Base-by-base conservation (phyloP, 1,284 basidiomycete species). In the Spongiforma sp. region DNA sequence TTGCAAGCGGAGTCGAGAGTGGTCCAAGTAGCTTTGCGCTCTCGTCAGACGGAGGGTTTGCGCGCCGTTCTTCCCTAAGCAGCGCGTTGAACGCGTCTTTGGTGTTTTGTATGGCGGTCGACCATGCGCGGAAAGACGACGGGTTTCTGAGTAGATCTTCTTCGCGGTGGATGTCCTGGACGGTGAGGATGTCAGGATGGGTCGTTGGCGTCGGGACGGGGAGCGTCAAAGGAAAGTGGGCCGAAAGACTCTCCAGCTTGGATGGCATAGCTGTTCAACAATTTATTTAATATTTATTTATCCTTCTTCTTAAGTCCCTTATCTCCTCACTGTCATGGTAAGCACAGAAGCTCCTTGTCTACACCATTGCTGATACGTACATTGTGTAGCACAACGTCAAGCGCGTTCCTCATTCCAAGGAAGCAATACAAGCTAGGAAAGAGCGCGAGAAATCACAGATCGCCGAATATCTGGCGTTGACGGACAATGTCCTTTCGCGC, bases 101-200 rank as follows among this genome's bases (percentile, higher is more conserved):
- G 59, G 95, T 86, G 59, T 88, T 84, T 65, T 89, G 84, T 71
- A 99, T 93, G 71, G 96, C 93, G 1, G 89, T 83, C 85, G 93
- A 90, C 98, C 98, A 99, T 69, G 93, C 89, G 36, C 94, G 88
- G 76, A 96, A 93, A 63, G 96, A 98, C 64, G 88, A 86, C 5
- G 95, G 93, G 78, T 99, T 98, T 67, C 94, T 89, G 37, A 96
- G 83, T n/a, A 99, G 86, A 79, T 99, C 97, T 79, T 99, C 96
- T 81, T 99, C 98, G 52, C 94, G 89, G 66, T 90, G 85, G 39
- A 98, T 78, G 78, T 99, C 96, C 59, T 87, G 84, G 34, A 88
- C 79, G 5, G 90, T 84, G 69, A 99, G 84, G 60, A 99, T 84
- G 63, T 90, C 83, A 21, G 91, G 84, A 73, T 96, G 89, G 3